phyloP scores from a whole-genome alignment of 805 yeast genomes.

The Pichia eremophila region DNA sequence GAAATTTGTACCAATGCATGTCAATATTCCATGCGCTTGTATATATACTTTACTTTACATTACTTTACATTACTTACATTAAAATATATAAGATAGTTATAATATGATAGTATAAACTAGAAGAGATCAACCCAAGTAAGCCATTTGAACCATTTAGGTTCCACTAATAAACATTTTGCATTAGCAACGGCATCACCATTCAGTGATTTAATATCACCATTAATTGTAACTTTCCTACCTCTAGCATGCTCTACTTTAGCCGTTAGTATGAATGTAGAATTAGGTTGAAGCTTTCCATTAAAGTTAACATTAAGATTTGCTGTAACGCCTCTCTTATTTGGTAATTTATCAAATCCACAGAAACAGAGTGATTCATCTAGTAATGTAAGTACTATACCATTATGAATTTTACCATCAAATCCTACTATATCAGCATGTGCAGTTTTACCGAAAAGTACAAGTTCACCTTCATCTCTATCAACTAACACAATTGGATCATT shows the following conservation, averaged over 20 bases:
- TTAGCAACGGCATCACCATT: slow-evolving; percentile 31
- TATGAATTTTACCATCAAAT: slow-evolving; percentile 66
- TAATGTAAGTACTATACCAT: slow-evolving; percentile 70
- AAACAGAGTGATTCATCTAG: slow-evolving; percentile 79
- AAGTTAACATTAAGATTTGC: slow-evolving; percentile 66
- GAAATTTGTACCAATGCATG: too few species aligned
- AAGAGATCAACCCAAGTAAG: slow-evolving; percentile 38
- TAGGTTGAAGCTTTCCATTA: slow-evolving; percentile 48
- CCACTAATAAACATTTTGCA: slow-evolving; percentile 67
- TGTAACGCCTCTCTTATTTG: slow-evolving; percentile 81
- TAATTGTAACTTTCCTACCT: slow-evolving; percentile 77
- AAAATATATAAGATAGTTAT: too few species aligned
- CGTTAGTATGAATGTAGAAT: slow-evolving; percentile 52
- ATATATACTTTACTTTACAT: too few species aligned
- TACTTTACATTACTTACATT: too few species aligned
- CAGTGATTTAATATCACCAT: slow-evolving; percentile 34
- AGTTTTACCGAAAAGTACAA: slow-evolving; percentile 60
- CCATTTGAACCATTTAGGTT: slow-evolving; percentile 82
- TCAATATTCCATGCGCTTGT: too few species aligned
- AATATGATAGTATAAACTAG: not conserved
- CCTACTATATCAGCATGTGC: slow-evolving; percentile 54
- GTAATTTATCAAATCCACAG: slow-evolving; percentile 77
- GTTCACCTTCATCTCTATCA: slow-evolving; percentile 39
- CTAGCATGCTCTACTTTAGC: slow-evolving; percentile 58
- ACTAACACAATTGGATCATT: slow-evolving; percentile 59